A percentile compares a stretch with the other conserved stretches of the same genome.
phyloP scores from a whole-genome alignment of 1,139 yeast species.

The Blastobotrys indianensis region DNA sequence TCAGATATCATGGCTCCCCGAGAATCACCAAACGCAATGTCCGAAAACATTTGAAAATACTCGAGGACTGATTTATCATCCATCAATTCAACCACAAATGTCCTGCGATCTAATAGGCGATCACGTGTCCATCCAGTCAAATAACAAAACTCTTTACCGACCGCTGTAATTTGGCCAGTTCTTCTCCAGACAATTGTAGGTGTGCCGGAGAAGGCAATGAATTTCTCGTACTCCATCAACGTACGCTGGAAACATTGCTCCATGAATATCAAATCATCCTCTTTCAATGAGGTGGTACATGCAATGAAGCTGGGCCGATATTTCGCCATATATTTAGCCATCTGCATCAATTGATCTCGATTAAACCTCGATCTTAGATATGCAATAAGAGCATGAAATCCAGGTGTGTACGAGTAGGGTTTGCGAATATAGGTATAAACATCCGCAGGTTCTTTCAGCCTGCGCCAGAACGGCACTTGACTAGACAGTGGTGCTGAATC shows the following conservation, averaged over 20 bases:
- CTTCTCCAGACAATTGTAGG: conserved; percentile 95
- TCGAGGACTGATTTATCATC: conserved; percentile 84
- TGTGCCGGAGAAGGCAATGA: conserved; percentile 78
- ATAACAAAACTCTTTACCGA: conserved; percentile 85
- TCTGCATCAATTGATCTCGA: conserved; percentile 62
- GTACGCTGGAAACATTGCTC: conserved; percentile 95
- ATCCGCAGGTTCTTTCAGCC: conserved; percentile 26
- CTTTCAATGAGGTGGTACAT: conserved; percentile 79
- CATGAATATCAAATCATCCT: conserved; percentile 88
- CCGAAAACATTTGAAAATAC: conserved; percentile 78
- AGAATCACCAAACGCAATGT: conserved; percentile 87
- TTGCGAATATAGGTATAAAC: conserved; percentile 28
- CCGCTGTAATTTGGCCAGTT: conserved; percentile 91
- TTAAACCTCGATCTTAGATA: conserved; percentile 69
- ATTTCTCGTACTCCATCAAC: conserved; percentile 77
- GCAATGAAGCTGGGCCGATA: conserved; percentile 92
- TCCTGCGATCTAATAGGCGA: conserved; percentile 43
- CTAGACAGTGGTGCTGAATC: conserved; percentile 12
- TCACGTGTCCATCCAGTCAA: conserved; percentile 85
- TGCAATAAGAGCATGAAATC: conserved; percentile 74
- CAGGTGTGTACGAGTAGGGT: conserved; percentile 87
- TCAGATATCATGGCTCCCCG: conserved; percentile 78
- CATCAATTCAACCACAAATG: conserved; percentile 78
- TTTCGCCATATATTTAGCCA: conserved; percentile 85
- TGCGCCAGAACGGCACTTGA: conserved; percentile 35